Conservation (phyloP, 306 rosid genomes). For the Ziziphus jujuba region DNA sequence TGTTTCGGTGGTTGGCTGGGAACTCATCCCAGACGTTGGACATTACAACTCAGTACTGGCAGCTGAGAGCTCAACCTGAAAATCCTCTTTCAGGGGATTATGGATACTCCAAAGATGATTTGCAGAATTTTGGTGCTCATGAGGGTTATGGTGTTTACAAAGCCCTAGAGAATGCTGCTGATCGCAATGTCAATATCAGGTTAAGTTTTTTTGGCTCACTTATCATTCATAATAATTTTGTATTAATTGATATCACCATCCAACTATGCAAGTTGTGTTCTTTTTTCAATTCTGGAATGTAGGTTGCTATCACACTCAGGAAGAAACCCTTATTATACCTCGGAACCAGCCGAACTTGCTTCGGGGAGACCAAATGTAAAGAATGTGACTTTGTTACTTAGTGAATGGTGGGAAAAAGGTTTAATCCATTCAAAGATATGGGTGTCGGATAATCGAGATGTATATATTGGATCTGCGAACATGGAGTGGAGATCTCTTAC, state of each 20-base stretch:
- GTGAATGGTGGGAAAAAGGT: slow-evolving; percentile 87
- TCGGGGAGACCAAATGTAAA: slow-evolving; percentile 79
- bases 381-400: slow-evolving; percentile 67
- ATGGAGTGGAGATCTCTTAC: slow-evolving; percentile 97
- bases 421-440: slow-evolving; percentile 92
- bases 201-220: neutral
- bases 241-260: neutral
- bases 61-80: slow-evolving; percentile 50
- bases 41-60: slow-evolving; percentile 87
- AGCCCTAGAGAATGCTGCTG: slow-evolving; percentile 68
- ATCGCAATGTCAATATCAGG: slow-evolving; percentile 68
- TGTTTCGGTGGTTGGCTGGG: slow-evolving; percentile 75
- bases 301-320: slow-evolving; percentile 93
- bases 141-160: slow-evolving; percentile 68
- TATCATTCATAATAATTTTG: no score
- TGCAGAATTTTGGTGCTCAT: slow-evolving; percentile 65
- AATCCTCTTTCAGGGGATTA: slow-evolving; percentile 81
- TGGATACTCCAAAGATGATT: slow-evolving; percentile 62
- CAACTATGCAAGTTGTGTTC: neutral
- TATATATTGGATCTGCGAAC: slow-evolving; percentile 91
- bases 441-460: slow-evolving; percentile 72
- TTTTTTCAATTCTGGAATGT: neutral
- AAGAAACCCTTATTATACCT: slow-evolving; percentile 61
- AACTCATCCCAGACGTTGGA: slow-evolving; percentile 70
- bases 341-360: slow-evolving; percentile 80